These are phyloP conservation scores for Alloascoidea hylecoeti DNA, from an alignment of 805 yeast genomes.

Conservation along the genomic window DNA sequence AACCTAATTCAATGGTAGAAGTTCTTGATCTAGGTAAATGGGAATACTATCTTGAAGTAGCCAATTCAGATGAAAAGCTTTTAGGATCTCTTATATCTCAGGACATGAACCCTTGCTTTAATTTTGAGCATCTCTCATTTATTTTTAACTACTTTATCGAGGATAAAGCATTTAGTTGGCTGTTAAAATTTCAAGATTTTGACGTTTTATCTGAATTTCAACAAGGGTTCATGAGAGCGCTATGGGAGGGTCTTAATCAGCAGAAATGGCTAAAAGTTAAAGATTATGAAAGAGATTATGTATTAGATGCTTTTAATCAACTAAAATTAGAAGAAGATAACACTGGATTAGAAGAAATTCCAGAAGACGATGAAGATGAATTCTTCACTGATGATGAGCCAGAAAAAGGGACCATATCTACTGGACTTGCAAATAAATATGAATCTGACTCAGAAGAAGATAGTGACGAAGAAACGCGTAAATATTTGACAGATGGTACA, in stretches of 20 bases:
- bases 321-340: slow-evolving; percentile 19
- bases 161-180: slow-evolving; percentile 39
- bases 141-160: slow-evolving; percentile 44
- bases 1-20: slow-evolving; percentile 17
- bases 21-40: slow-evolving; percentile 33
- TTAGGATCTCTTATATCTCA: slow-evolving; percentile 29
- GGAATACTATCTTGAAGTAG: slow-evolving; percentile 37
- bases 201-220: slow-evolving; percentile 37
- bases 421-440: not conserved
- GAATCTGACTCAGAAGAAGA: slow-evolving; percentile 7
- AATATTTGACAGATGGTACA: slow-evolving; percentile 16
- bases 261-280: slow-evolving; percentile 29
- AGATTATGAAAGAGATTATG: slow-evolving; percentile 36
- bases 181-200: slow-evolving; percentile 35
- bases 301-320: slow-evolving; percentile 36
- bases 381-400: slow-evolving; percentile 24
- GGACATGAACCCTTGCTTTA: slow-evolving; percentile 53
- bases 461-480: slow-evolving; percentile 4
- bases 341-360: slow-evolving; percentile 17
- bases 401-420: slow-evolving; percentile 10
- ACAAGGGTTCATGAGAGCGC: slow-evolving; percentile 28
- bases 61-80: slow-evolving; percentile 13
- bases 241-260: slow-evolving; percentile 49
- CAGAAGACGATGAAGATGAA: slow-evolving; percentile 17
- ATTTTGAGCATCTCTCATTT: slow-evolving; percentile 39